Percentiles rank a stretch among this genome's conserved stretches.
These are phyloP conservation scores for Raphidocelis subcapitata DNA, from an alignment of 139 green algal species.

Conservation along the genomic window DNA sequence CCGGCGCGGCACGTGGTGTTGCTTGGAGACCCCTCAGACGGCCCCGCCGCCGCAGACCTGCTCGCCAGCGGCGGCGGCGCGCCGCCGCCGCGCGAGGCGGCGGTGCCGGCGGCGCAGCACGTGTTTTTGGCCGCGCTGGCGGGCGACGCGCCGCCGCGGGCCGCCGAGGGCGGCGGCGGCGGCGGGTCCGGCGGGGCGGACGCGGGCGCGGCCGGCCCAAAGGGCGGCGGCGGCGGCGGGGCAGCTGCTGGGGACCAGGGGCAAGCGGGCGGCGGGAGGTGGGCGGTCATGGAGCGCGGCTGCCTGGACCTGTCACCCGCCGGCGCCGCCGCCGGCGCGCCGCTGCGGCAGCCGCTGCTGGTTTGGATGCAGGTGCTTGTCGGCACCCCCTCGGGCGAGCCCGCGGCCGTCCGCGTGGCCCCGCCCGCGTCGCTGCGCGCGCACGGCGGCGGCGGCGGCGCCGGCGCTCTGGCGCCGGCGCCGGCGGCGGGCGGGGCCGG, in stretches of 20 bases:
- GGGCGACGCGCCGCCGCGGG: too few relatives aligned
- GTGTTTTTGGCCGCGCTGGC: too few relatives aligned
- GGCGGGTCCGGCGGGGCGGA: too few relatives aligned
- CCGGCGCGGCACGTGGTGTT: conserved; percentile 1
- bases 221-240: background rate
- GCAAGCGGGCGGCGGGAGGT: background rate
- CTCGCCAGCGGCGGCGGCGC: too few relatives aligned
- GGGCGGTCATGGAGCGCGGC: background rate
- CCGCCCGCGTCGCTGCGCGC: background rate
- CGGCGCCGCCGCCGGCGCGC: background rate
- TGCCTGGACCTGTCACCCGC: conserved; percentile 10
- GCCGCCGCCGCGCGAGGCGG: too few relatives aligned
- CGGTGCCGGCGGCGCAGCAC: too few relatives aligned
- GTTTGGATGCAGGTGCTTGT: conserved; percentile 26
- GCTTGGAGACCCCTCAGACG: too few relatives aligned
- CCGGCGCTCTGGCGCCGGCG: too few relatives aligned
- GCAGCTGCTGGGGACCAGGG: conserved; percentile 6
- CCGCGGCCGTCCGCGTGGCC: conserved; percentile 10
- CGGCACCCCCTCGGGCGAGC: background rate
- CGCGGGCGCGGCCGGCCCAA: background rate
- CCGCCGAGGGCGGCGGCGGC: too few relatives aligned
- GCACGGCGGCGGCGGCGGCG: too few relatives aligned
- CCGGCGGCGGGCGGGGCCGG: too few relatives aligned
- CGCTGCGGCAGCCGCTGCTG: conserved; percentile 3
- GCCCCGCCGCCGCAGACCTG: too few relatives aligned